Evolutionary conservation across 2,329 filamentous ascomycete species (phyloP), one percentile per base, ranked within the genome.

Genomic region (Mollisiaceae sp.): DNA sequence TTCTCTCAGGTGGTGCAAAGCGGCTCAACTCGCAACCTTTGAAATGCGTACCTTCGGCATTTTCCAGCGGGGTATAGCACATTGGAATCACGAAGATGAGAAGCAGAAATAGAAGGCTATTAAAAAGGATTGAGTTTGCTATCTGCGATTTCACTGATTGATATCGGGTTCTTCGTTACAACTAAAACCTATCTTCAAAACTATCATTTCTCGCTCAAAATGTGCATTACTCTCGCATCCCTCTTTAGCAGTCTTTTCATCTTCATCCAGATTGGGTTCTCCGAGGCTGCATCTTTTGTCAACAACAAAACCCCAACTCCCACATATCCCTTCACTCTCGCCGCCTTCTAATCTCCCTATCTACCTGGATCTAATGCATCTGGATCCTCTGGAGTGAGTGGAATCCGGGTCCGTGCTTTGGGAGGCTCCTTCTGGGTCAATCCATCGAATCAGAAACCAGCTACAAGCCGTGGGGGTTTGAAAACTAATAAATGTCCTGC

Each of bases 261-360:
- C 45, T 20, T 50, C 22, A 2, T 27, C 45, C 45, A n/a, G n/a
- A n/a, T n/a, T n/a, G n/a, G n/a, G n/a, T n/a, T n/a, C n/a, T n/a
- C n/a, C n/a, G n/a, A n/a, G n/a, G n/a, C 47, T 32, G 22, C 47
- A 32, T 27, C 47, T 5, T 27, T 24, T 18, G 14, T 32, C 22
- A 52, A 27, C 12, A 52, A 32, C 47, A 5, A 52, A 27, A 59
- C n/a, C 4, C 59, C 60, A 14, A 63, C 60, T 54, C 57, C 60
- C 24, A 63, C 60, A 1, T 22, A 45, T 22, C 60, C 56, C 41
- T 66, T 66, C 56, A 66, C 60, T 18, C 52, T 61, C 27, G 60
- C 64, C 12, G 64, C 64, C 22, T 66, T 66, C 38, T 56, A 55
- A 22, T 66, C 60, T 11, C 64, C 64, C 12, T 66, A 56, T 20